Evolutionary conservation across 176 grass and related monocot species (phyloP).

Genomic region (Oryza punctata): DNA sequence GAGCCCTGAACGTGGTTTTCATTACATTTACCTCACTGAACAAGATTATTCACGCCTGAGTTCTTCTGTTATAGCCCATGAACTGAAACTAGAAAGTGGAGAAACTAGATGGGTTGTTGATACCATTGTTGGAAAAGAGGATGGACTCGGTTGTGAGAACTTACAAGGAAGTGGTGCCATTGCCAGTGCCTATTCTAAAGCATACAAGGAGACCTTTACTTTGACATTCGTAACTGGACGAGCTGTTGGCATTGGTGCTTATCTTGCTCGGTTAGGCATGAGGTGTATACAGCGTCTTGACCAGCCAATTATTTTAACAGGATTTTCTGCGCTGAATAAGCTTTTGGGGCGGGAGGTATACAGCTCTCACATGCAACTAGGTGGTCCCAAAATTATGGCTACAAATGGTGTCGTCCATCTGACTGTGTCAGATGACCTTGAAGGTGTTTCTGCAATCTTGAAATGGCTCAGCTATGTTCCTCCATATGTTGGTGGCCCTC

Average conservation of each 20-base stretch:
- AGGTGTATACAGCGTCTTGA: constrained; percentile 97
- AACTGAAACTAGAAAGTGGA: constrained; percentile 84
- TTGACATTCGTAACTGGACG: constrained; percentile 95
- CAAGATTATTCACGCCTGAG: constrained; percentile 73
- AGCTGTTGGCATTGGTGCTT: constrained; percentile 96
- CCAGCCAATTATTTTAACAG: constrained; percentile 95
- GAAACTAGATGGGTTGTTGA: constrained; percentile 95
- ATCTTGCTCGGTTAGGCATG: constrained; percentile 97
- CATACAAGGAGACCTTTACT: constrained; percentile 96
- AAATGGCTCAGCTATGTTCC: constrained; percentile 99
- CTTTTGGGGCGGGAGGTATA: constrained; percentile 98
- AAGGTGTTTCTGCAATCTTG: constrained; percentile 91
- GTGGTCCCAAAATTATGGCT: constrained; percentile 99
- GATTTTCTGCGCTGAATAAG: constrained; percentile 91
- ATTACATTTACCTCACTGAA: constrained; percentile 91
- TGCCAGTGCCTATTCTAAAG: constrained; percentile 89
- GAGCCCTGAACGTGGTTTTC: constrained; percentile 90
- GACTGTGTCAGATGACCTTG: constrained; percentile 96
- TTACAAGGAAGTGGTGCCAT: constrained; percentile 95
- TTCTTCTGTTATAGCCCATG: constrained; percentile 87
- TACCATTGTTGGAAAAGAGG: constrained; percentile 88
- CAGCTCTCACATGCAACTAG: constrained; percentile 98
- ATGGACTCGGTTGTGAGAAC: constrained; percentile 95
- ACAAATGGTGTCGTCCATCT: constrained; percentile 98
- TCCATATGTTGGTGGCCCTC: constrained; percentile 81